Percentiles rank a stretch among this genome's conserved stretches.
These are phyloP conservation scores for Erysimum cheiranthoides DNA, from an alignment of 345 rosid genomes.

Conservation along the genomic window DNA sequence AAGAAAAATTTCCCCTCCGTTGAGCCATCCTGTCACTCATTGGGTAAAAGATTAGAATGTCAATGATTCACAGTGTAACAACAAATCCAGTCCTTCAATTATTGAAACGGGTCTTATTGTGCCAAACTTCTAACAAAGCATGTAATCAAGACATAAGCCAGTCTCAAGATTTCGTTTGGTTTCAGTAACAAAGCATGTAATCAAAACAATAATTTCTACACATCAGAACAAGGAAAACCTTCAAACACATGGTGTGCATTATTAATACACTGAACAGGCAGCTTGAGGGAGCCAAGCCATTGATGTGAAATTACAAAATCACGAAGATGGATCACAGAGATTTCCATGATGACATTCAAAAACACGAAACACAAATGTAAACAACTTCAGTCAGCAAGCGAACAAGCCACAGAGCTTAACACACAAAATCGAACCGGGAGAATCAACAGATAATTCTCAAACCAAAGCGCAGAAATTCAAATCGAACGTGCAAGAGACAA, in stretches of 20 bases:
- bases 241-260: constrained; percentile 33
- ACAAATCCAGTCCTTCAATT: background rate
- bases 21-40: constrained; percentile 56
- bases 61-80: constrained; percentile 11
- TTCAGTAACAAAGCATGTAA: background rate
- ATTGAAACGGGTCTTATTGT: background rate
- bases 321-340: background rate
- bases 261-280: background rate
- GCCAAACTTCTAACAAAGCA: background rate
- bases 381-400: background rate
- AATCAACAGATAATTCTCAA: constrained; percentile 1
- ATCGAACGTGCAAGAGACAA: background rate
- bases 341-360: background rate
- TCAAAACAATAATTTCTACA: background rate
- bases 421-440: background rate
- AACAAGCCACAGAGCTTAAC: constrained; percentile 8
- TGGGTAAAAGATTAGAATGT: constrained; percentile 12
- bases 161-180: too few species aligned
- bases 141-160: background rate
- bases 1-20: constrained; percentile 39
- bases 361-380: background rate
- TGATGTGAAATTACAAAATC: constrained; percentile 9
- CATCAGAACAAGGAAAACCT: background rate
- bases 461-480: background rate
- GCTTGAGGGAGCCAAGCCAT: constrained; percentile 14